These are phyloP conservation scores for Penicillium argentinense DNA, from an alignment of 495 filamentous ascomycete species.

Conservation along the genomic window DNA sequence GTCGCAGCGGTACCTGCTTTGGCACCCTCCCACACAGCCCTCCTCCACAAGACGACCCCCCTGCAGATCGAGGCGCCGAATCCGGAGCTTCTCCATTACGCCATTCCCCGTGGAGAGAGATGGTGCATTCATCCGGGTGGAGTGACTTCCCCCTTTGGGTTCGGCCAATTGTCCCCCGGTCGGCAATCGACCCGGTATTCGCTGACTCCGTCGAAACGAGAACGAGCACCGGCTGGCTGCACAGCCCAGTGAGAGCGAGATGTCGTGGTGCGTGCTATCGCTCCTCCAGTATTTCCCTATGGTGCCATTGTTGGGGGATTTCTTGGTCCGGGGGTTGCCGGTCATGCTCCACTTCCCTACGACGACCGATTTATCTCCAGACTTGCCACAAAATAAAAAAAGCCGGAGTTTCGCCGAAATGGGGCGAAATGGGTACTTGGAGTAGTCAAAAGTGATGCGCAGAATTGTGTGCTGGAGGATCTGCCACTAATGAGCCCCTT, in stretches of 20 bases:
- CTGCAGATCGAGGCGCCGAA: slow-evolving; percentile 18
- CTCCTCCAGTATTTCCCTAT: too few species aligned
- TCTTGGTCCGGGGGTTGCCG: too few species aligned
- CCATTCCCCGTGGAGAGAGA: slow-evolving; percentile 16
- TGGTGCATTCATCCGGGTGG: neutral
- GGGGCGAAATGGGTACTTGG: too few species aligned
- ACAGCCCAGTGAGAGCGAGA: too few species aligned
- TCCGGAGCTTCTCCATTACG: slow-evolving; percentile 21
- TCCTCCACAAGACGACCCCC: slow-evolving; percentile 2
- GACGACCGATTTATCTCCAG: neutral
- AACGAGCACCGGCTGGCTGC: neutral
- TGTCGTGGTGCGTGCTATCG: too few species aligned
- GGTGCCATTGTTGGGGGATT: too few species aligned
- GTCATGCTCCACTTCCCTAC: too few species aligned
- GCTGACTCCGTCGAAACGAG: neutral
- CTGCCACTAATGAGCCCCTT: slow-evolving; percentile 19
- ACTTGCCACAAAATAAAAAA: too few species aligned
- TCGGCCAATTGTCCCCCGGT: too few species aligned
- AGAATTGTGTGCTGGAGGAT: slow-evolving; percentile 14
- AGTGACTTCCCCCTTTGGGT: too few species aligned
- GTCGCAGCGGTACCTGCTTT: slow-evolving; percentile 17
- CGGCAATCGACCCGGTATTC: slow-evolving; percentile 2
- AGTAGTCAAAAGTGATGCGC: neutral
- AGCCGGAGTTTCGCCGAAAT: neutral
- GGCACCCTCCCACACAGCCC: neutral